Conservation (phyloP, 2,329 filamentous ascomycete species). For the Penicillium sp. region DNA sequence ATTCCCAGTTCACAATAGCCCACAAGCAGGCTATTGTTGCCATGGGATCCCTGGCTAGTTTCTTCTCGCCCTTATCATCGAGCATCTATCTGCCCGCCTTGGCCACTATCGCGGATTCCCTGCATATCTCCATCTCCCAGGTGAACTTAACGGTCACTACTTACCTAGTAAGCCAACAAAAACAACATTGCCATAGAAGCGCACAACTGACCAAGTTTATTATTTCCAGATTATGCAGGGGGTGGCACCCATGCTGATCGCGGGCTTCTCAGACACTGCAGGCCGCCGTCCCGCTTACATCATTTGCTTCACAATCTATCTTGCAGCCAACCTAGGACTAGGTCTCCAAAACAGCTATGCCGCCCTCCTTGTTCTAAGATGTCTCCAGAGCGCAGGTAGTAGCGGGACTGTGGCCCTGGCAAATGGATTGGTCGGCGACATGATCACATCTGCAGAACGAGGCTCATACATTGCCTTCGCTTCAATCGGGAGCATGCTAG, state of each 20-base stretch:
- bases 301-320: constrained; percentile 50
- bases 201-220: neutral
- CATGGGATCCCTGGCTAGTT: constrained; percentile 26
- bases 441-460: constrained; percentile 59
- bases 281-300: constrained; percentile 60
- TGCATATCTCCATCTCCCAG: constrained; percentile 42
- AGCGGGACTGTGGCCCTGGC: constrained; percentile 61
- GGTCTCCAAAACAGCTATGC: constrained; percentile 58
- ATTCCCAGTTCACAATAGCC: constrained; percentile 22
- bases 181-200: neutral
- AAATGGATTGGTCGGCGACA: constrained; percentile 59
- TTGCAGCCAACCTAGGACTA: constrained; percentile 59
- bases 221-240: constrained; percentile 24
- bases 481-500: constrained; percentile 51
- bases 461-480: constrained; percentile 48
- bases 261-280: constrained; percentile 59
- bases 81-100: constrained; percentile 41
- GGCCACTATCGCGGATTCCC: constrained; percentile 35
- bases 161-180: constrained; percentile 42
- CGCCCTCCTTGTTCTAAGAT: constrained; percentile 16
- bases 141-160: constrained; percentile 54
- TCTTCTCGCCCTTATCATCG: constrained; percentile 36
- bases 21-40: constrained; percentile 24
- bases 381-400: constrained; percentile 21
- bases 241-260: constrained; percentile 49